Evolutionary conservation across 495 filamentous ascomycete species (phyloP).

Genomic region (Aspergillus bridgeri): DNA sequence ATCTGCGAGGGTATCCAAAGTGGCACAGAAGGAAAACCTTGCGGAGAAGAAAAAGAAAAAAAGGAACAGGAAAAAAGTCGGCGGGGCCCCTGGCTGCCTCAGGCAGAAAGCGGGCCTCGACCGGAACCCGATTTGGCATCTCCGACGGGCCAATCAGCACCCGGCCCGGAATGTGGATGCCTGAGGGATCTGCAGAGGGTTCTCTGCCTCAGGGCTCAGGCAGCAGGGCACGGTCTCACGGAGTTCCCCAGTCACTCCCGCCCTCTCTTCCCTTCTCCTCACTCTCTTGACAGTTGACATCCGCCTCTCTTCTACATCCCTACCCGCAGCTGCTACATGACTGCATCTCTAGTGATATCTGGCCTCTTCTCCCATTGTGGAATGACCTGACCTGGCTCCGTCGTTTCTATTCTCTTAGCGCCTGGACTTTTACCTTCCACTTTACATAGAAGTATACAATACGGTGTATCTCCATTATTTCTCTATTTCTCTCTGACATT

Average conservation of each 20-base stretch:
- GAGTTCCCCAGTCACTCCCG: neutral
- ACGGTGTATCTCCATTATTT: neutral
- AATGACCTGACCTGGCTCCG: neutral
- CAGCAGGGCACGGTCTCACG: neutral
- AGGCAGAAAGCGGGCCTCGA: conserved; percentile 5
- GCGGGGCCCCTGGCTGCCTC: conserved; percentile 2
- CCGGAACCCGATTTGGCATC: neutral
- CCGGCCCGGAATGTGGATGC: conserved; percentile 22
- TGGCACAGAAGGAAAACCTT: conserved; percentile 3
- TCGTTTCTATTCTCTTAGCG: neutral
- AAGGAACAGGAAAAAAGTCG: neutral
- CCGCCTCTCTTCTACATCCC: neutral
- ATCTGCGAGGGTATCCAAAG: neutral
- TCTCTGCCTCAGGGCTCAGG: conserved; percentile 8
- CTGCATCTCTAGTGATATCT: neutral
- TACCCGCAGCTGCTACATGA: neutral
- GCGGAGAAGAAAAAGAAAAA: conserved; percentile 9
- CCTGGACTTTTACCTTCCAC: neutral
- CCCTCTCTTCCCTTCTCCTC: neutral
- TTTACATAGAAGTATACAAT: neutral
- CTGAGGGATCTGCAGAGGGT: conserved; percentile 17
- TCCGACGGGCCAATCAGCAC: conserved; percentile 16
- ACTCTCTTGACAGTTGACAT: neutral
- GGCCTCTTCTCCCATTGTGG: neutral
- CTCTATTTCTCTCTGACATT: neutral